These are phyloP conservation scores for Cladosporium sp. DNA, from an alignment of 2,329 filamentous ascomycete genomes.

Conservation along the genomic window DNA sequence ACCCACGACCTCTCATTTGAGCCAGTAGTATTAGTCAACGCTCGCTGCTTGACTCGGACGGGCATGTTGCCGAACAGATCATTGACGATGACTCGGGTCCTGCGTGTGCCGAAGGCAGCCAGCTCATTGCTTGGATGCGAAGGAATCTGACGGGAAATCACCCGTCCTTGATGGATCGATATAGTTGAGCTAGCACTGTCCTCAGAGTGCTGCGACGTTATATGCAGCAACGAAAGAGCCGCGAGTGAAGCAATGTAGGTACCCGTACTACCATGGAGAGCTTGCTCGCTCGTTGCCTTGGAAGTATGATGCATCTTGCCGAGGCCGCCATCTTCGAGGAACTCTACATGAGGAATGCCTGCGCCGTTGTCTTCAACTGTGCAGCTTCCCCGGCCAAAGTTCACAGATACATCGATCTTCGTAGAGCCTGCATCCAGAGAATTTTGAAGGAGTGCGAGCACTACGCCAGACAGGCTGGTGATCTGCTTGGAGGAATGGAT, in stretches of 20 bases:
- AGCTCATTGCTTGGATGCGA: constrained; percentile 56
- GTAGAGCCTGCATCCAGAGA: constrained; percentile 73
- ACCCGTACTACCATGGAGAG: constrained; percentile 63
- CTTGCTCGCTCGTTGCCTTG: constrained; percentile 47
- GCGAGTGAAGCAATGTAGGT: constrained; percentile 73
- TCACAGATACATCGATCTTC: constrained; percentile 64
- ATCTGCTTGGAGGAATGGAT: constrained; percentile 82
- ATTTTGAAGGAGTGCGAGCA: constrained; percentile 73
- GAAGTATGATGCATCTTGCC: constrained; percentile 69
- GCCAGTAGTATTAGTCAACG: constrained; percentile 53
- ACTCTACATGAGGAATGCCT: constrained; percentile 72
- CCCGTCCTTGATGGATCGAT: constrained; percentile 63
- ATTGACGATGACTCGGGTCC: constrained; percentile 5
- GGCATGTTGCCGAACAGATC: constrained; percentile 49
- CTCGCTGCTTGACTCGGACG: constrained; percentile 50
- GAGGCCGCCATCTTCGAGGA: constrained; percentile 63
- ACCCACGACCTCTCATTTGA: constrained; percentile 68
- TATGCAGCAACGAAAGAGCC: constrained; percentile 67
- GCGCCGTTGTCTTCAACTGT: constrained; percentile 76
- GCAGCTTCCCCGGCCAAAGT: constrained; percentile 72
- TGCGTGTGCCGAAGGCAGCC: constrained; percentile 46
- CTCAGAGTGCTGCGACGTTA: constrained; percentile 65
- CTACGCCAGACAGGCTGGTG: constrained; percentile 65
- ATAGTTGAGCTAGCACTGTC: constrained; percentile 61
- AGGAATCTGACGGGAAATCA: constrained; percentile 61